Evolutionary conservation across 73 alveolate genomes (phyloP).

Genomic region (Paramecium sonneborni): DNA sequence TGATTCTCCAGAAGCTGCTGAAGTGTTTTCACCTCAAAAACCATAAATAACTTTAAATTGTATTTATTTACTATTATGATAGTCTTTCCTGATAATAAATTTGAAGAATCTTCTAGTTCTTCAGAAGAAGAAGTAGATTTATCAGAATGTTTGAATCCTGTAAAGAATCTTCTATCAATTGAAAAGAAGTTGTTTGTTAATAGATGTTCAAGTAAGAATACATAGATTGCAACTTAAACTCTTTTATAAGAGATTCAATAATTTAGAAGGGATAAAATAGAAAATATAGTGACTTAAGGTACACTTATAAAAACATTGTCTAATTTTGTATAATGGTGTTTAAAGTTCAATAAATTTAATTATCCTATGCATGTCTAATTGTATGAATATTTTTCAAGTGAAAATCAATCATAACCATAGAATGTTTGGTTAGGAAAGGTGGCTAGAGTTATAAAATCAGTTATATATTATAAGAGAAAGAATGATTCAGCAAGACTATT

Average conservation of each 20-base stretch:
- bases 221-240: neutral
- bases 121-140: conserved; percentile 32
- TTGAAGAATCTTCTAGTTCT: neutral
- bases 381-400: conserved; percentile 32
- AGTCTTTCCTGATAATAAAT: conserved; percentile 41
- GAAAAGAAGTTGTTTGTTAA: conserved; percentile 39
- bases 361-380: conserved; percentile 26
- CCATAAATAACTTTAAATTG: conserved; percentile 17
- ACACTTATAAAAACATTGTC: neutral
- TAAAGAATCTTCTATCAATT: conserved; percentile 4
- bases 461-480: conserved; percentile 30
- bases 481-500: conserved; percentile 22
- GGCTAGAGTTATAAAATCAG: neutral
- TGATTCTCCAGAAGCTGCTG: neutral
- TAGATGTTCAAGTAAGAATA: conserved; percentile 18
- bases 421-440: conserved; percentile 37
- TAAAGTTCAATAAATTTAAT: conserved; percentile 11
- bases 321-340: conserved; percentile 20
- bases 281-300: neutral
- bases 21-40: neutral
- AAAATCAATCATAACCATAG: conserved; percentile 16
- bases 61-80: neutral
- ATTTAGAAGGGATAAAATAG: conserved; percentile 56
- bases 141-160: neutral
- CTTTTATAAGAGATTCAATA: neutral